Base-by-base conservation (phyloP, 2,329 filamentous ascomycete species). In the Exophiala sp. region DNA sequence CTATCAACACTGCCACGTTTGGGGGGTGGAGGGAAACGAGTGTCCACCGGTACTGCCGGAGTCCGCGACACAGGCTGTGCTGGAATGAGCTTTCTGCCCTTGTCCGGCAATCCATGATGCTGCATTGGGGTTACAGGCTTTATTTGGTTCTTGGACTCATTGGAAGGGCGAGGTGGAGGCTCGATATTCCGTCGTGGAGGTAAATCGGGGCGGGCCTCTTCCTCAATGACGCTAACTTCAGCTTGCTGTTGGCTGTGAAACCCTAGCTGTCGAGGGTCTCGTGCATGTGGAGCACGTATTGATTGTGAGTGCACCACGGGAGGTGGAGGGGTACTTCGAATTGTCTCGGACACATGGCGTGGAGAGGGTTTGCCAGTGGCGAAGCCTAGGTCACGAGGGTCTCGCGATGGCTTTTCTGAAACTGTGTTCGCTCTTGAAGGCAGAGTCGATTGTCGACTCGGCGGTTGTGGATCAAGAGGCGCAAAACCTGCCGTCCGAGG, bases 321-420 rank as follows among this genome's bases (percentile, higher is more conserved):
- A 47, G 57, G 59, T 12, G 59, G 45, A 47, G 57, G 55, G 11
- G 39, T 52, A 20, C 41, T 44, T 43, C 58, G 47, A 32, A 61
- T 49, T 10, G 55, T 47, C 29, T 62, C 60, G 2, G 60, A 62
- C 11, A 62, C 58, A 38, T 62, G 59, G n/a, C 62, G 62, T 12
- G 50, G 72, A 1, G 80, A 79, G 6, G 77, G 77, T 5, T 73
- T 72, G n/a, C 74, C 72, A n/a, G 74, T 47, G 7, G 65, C 63
- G n/a, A 68, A 65, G 8, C 68, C 68, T 36, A 67, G 40, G 16
- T 71, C 69, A 33, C 65, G 62, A 8, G 65, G 61, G 58, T 70
- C 68, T 45, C 55, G 54, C 5, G 45, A 38, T 33, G 50, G 50
- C 46, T 55, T 61, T 18, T 58, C 49, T 34, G 60, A 54, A 16